Evolutionary conservation across 2,329 filamentous ascomycete species (phyloP).

Genomic region (Xylaria sp.): DNA sequence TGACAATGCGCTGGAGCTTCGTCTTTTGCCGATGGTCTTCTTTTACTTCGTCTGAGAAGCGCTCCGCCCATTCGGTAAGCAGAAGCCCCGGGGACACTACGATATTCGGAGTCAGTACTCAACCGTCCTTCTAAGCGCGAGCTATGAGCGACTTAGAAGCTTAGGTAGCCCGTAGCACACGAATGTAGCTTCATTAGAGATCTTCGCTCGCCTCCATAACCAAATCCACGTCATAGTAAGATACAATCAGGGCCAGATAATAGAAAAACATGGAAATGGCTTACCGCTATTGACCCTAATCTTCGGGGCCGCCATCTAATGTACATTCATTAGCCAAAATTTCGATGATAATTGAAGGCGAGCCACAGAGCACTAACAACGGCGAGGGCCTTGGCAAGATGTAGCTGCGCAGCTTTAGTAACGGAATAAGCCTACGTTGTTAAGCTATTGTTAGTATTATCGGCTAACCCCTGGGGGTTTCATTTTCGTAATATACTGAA

Average conservation of each 20-base stretch:
- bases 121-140: not conserved
- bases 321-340: slow-evolving; percentile 9
- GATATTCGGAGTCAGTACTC: slow-evolving; percentile 8
- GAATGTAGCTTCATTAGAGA: not conserved
- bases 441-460: not conserved
- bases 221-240: not conserved
- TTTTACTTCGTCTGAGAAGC: slow-evolving; percentile 68
- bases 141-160: not conserved
- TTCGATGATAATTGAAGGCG: not conserved
- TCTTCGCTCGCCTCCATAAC: not conserved
- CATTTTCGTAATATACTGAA: not conserved
- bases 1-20: slow-evolving; percentile 68
- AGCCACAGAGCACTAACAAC: slow-evolving; percentile 39
- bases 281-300: slow-evolving; percentile 69
- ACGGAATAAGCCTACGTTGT: slow-evolving; percentile 74
- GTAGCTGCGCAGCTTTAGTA: slow-evolving; percentile 78
- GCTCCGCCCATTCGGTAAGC: slow-evolving; percentile 69
- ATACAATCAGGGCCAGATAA: not conserved
- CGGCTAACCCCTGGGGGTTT: not conserved
- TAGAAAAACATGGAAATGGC: slow-evolving; percentile 1
- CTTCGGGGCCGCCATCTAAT: slow-evolving; percentile 60
- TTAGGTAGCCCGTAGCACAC: not conserved
- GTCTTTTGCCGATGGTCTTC: slow-evolving; percentile 64
- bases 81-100: slow-evolving; percentile 31
- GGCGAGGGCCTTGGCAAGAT: slow-evolving; percentile 66